These are phyloP conservation scores for Lithocarpus polystachyus DNA, from an alignment of 306 rosid genomes.

Conservation along the genomic window DNA sequence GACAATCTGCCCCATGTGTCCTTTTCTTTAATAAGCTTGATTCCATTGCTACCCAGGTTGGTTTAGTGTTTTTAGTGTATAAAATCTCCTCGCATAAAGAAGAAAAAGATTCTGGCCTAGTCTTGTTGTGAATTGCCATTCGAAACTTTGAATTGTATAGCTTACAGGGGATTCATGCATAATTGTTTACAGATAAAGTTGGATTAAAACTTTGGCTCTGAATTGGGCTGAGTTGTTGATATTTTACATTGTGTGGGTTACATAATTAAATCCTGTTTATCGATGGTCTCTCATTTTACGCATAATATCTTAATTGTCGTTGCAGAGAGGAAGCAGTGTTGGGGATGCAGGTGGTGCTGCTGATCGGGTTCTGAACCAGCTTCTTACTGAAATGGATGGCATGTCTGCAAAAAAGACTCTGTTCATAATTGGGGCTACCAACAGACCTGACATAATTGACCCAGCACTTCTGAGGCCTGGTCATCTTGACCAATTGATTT, in stretches of 20 bases:
- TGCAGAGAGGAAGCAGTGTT: slow-evolving; percentile 49
- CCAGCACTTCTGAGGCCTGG: slow-evolving; percentile 62
- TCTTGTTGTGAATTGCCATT: not conserved
- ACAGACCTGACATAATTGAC: slow-evolving; percentile 59
- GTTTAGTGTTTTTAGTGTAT: not conserved
- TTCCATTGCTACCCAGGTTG: slow-evolving; percentile 60
- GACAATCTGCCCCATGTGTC: slow-evolving; percentile 57
- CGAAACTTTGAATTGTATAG: not conserved
- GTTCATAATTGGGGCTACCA: slow-evolving; percentile 61
- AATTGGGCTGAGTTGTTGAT: not conserved
- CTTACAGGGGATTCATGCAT: not conserved
- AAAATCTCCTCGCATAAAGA: not conserved
- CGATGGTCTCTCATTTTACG: not conserved
- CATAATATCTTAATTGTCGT: not conserved
- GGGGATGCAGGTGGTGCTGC: slow-evolving; percentile 65
- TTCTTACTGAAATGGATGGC: slow-evolving; percentile 62
- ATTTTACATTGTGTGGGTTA: not conserved
- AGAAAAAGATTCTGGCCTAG: not conserved
- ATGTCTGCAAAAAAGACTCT: slow-evolving; percentile 58
- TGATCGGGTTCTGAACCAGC: slow-evolving; percentile 57
- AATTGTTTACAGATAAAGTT: not conserved
- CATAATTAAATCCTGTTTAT: not conserved
- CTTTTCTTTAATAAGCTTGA: slow-evolving; percentile 65
- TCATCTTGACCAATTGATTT: slow-evolving; percentile 56
- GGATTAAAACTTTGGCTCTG: not conserved